phyloP scores from a whole-genome alignment of 2,329 filamentous ascomycete species.

The Cercospora canescens region DNA sequence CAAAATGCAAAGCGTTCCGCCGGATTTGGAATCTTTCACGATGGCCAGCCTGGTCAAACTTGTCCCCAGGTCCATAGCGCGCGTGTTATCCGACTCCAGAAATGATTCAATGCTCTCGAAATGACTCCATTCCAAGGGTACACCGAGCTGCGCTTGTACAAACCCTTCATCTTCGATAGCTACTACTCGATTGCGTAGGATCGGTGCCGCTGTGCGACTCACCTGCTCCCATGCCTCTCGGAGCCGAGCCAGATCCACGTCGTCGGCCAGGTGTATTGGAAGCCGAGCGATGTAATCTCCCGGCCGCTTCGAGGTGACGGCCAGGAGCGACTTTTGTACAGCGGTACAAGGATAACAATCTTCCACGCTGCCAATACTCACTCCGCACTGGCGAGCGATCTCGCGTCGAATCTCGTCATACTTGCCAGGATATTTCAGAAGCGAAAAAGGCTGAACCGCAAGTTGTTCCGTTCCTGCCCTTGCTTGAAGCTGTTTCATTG shows the following conservation, averaged over 20 bases:
- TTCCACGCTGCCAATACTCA: slow-evolving; percentile 37
- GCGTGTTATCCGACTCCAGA: neutral
- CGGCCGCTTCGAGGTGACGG: slow-evolving; percentile 52
- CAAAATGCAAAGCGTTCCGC: slow-evolving; percentile 2
- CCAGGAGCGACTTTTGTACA: slow-evolving; percentile 45
- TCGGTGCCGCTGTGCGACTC: neutral
- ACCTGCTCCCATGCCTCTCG: slow-evolving; percentile 34
- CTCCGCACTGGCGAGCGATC: slow-evolving; percentile 9
- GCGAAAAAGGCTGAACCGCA: neutral
- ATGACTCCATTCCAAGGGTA: slow-evolving; percentile 5
- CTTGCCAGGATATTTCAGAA: neutral
- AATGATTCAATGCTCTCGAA: neutral
- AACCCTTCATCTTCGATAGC: slow-evolving; percentile 9
- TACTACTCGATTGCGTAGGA: slow-evolving; percentile 4
- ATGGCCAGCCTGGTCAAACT: slow-evolving; percentile 6
- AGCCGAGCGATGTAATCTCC: slow-evolving; percentile 55
- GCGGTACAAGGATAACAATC: slow-evolving; percentile 50
- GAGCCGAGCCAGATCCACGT: slow-evolving; percentile 36
- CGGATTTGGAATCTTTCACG: neutral
- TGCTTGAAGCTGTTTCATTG: neutral
- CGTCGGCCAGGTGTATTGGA: neutral
- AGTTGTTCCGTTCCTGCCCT: neutral
- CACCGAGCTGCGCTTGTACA: slow-evolving; percentile 27
- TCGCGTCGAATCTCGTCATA: neutral
- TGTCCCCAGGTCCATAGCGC: slow-evolving; percentile 4